Percentiles rank a stretch among this genome's conserved stretches.
phyloP scores from a whole-genome alignment of 2,329 filamentous ascomycete genomes.

The Coccinonectria pachysandricola region DNA sequence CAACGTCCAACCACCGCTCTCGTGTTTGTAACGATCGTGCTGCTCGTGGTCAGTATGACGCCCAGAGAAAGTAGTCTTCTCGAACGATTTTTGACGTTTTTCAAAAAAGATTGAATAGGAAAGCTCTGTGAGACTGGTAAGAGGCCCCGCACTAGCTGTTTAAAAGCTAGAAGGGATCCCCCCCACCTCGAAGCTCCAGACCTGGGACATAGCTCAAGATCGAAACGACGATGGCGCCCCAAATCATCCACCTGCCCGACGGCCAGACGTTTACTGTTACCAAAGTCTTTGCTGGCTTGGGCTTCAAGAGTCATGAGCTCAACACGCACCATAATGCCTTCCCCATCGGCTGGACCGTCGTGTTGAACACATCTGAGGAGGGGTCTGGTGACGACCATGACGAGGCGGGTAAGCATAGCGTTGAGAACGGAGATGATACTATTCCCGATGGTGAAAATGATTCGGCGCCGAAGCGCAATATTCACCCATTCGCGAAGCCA shows the following conservation, averaged over 20 bases:
- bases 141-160: conserved; percentile 8
- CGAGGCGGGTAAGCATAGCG: conserved; percentile 12
- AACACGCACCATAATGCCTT: conserved; percentile 59
- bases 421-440: conserved; percentile 11
- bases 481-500: conserved; percentile 50
- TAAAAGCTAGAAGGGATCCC: conserved; percentile 17
- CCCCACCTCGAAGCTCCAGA: conserved; percentile 6
- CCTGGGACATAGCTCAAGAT: background rate
- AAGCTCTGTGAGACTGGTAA: conserved; percentile 9
- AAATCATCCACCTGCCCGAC: conserved; percentile 67
- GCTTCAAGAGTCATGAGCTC: conserved; percentile 76
- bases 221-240: conserved; percentile 22
- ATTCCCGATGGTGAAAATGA: conserved; percentile 5
- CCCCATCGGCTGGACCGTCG: conserved; percentile 82
- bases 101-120: conserved; percentile 7
- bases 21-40: conserved; percentile 22
- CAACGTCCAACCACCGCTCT: conserved; percentile 18
- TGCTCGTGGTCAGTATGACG: conserved; percentile 15
- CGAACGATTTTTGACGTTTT: conserved; percentile 14
- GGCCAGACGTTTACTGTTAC: conserved; percentile 73
- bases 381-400: conserved; percentile 22
- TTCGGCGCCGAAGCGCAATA: conserved; percentile 11
- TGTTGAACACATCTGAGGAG: conserved; percentile 56
- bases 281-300: conserved; percentile 83
- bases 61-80: conserved; percentile 16